Conservation (phyloP, 768 basidiomycete species). For the Chiua virens region DNA sequence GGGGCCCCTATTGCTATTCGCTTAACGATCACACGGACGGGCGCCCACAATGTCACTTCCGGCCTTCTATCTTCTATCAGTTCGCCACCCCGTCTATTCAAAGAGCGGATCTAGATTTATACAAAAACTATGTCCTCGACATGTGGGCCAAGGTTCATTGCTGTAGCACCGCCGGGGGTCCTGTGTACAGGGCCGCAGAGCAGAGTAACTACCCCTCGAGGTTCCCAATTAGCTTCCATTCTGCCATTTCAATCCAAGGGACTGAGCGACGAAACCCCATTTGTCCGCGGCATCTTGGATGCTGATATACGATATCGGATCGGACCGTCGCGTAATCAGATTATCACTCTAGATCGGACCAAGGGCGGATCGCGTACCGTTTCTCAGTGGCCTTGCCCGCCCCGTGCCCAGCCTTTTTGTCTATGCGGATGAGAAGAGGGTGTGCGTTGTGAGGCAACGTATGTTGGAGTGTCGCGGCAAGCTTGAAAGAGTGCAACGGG, state of each 20-base stretch:
- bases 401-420: constrained; percentile 80
- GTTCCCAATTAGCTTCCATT: constrained; percentile 12
- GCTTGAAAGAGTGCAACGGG: constrained; percentile 83
- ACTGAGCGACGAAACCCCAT: constrained; percentile 73
- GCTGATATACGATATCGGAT: constrained; percentile 35
- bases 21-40: neutral
- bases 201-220: neutral
- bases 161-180: neutral
- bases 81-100: neutral
- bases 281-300: constrained; percentile 77
- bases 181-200: neutral
- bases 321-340: constrained; percentile 6
- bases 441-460: constrained; percentile 61
- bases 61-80: constrained; percentile 4
- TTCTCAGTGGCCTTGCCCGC: constrained; percentile 76
- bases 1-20: no score
- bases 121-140: constrained; percentile 1
- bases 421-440: constrained; percentile 74
- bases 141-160: neutral
- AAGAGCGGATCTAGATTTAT: neutral
- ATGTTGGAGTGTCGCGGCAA: constrained; percentile 76
- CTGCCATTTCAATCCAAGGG: constrained; percentile 50
- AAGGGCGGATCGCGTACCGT: constrained; percentile 38
- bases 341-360: constrained; percentile 7
- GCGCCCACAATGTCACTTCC: neutral